Conservation (phyloP, 2,329 filamentous ascomycete genomes). For the Ascochyta koolunga region DNA sequence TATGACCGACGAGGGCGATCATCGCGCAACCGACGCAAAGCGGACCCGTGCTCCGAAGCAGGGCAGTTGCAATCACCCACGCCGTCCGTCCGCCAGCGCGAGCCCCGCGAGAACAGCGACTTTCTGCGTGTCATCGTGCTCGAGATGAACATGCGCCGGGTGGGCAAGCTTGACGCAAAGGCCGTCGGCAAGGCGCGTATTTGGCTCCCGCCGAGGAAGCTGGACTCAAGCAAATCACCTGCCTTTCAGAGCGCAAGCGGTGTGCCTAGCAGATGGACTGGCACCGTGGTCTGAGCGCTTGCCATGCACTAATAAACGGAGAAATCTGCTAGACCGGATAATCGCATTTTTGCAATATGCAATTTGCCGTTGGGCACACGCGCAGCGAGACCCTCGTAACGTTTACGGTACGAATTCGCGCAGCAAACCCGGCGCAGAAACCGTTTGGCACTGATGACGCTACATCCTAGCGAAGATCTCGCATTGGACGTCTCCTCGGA, state of each 20-base stretch:
- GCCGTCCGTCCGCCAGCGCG: conserved; percentile 61
- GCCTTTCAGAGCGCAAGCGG: conserved; percentile 29
- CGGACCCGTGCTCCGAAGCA: conserved; percentile 52
- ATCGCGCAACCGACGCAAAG: conserved; percentile 32
- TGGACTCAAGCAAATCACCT: conserved; percentile 34
- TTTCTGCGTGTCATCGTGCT: conserved; percentile 69
- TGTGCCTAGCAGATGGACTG: conserved; percentile 48
- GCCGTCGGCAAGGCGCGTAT: conserved; percentile 62
- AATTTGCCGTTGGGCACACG: conserved; percentile 26
- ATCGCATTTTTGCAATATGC: not conserved
- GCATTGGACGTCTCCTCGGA: conserved; percentile 23
- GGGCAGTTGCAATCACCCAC: conserved; percentile 49
- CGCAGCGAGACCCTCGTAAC: conserved; percentile 16
- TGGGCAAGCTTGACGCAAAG: conserved; percentile 65
- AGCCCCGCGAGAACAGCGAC: conserved; percentile 67
- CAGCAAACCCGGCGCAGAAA: conserved; percentile 8
- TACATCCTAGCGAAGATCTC: conserved; percentile 21
- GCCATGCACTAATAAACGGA: conserved; percentile 11
- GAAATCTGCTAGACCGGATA: conserved; percentile 12
- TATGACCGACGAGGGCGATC: conserved; percentile 55
- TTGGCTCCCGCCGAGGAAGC: conserved; percentile 64
- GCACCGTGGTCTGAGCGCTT: conserved; percentile 27
- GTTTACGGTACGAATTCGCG: conserved; percentile 7
- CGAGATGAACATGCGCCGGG: conserved; percentile 71
- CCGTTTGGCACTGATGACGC: conserved; percentile 18